Base-by-base conservation (phyloP, 1,139 yeast species). In the Suhomyces panamericanus region DNA sequence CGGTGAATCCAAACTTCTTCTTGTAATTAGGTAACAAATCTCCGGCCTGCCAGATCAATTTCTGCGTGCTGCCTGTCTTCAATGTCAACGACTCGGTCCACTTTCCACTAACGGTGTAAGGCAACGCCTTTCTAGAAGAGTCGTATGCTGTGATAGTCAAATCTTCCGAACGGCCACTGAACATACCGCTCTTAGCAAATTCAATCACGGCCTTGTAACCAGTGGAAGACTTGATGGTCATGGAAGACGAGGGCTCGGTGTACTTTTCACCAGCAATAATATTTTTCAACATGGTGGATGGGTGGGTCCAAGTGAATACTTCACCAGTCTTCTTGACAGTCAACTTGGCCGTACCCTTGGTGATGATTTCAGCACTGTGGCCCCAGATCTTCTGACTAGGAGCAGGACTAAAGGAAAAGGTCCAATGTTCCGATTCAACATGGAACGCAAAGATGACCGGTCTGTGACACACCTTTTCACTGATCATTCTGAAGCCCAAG, bases 381-480 rank as follows among this genome's bases (percentile, higher is more conserved):
- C 98, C 98, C 96, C 97, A 93, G 57, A 88, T 89, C 62, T 89
- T 90, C 57, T 91, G 97, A 27, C 81, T 78, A 0, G 99, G 98
- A 28, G 83, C 75, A 2, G 95, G 82, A 11, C 87, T 77, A 60
- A 83, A 88, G 38, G 78, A 76, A 41, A 89, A 70, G n/a, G 80
- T 79, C 98, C 99, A 93, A 27, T 75, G 67, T 10, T 69, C 65
- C 16, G 88, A 74, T 49, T 91, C 96, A 6, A 82, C 89, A 59
- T 80, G 84, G 33, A 85, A 73, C 1, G 96, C 96, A 70, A 88
- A 81, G 1, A 88, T 79, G 16, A 85, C 88, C 2, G 97, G 96
- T 43, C 87, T 77, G 58, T 90, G 96, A 38, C 78, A 65, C 13
- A 89, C 95, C 60, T 90, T 89, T 62, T 90, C 96, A 27, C 87